Evolutionary conservation across 352 stramenopile species (phyloP), one percentile per base, ranked within the genome.

Genomic region (Phytophthora ramorum): DNA sequence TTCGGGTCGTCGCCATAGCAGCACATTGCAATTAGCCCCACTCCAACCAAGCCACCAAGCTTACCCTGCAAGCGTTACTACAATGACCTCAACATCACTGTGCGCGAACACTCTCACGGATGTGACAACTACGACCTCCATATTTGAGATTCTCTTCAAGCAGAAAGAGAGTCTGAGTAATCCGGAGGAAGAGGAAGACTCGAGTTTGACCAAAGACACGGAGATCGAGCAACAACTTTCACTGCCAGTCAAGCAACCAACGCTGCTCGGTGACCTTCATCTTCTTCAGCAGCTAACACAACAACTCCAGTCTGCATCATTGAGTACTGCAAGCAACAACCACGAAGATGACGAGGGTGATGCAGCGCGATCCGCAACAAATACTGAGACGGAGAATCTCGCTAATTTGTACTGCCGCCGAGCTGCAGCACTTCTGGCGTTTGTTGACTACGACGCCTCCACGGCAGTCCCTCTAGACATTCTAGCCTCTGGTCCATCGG

Each of bases 361-460:
- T 13, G 19, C 16, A 54, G 37, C 37, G 1, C 26, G 30, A 22
- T 17, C 35, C 8, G 6, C 50, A 9, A 19, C 30, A 13, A 58
- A 54, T 34, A 13, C 12, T 9, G 58, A 73, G 34, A 69, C 43
- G 6, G 47, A 76, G 32, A 56, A 66, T 9, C 51, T 83, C 19
- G 71, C 71, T 4, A 49, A 48, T 10, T 43, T 83, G 14, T 77
- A 81, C 26, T 75, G 62, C 8, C 71, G 72, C 20, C 77, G 77
- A 16, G 77, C 77, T 26, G 68, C 69, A 41, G 63, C 52, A 17
- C 49, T 85, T 20, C 47, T 85, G 30, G 57, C 66, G 7, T 76
- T 73, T 65, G 65, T 74, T n/a, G 65, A 83, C 59, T 81, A 76
- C 26, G 77, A 85, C 20, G 69, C 73, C 5, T 67, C 64, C 19